phyloP scores from a whole-genome alignment of 202 grass and related monocot species.

The Schoenoplectus tabernaemontani region DNA sequence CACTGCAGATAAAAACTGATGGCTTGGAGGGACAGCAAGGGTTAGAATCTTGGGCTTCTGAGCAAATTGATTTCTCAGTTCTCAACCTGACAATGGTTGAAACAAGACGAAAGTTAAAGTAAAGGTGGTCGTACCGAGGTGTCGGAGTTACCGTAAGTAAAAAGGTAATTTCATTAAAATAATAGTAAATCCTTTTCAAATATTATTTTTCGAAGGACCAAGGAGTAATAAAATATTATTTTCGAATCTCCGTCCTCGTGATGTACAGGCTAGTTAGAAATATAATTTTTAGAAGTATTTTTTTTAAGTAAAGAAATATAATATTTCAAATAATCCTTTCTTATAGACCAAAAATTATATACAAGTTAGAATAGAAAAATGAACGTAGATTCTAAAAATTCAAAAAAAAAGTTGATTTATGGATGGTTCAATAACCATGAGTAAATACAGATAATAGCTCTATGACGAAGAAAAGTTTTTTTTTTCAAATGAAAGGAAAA shows the following conservation, averaged over 20 bases:
- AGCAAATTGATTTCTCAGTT: not conserved
- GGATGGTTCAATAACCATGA: not conserved
- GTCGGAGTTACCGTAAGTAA: conserved; percentile 19
- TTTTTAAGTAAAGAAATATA: no score
- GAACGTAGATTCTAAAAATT: not conserved
- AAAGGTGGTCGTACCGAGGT: conserved; percentile 3
- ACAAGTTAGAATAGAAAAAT: not conserved
- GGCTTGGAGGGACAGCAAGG: not conserved
- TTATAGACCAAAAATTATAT: not conserved
- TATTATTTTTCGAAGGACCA: not conserved
- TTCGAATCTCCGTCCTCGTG: not conserved
- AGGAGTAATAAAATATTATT: not conserved
- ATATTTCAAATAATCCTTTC: not conserved
- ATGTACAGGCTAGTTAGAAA: not conserved
- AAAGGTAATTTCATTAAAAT: conserved; percentile 17
- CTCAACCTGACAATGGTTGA: conserved; percentile 7
- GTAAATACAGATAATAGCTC: not conserved
- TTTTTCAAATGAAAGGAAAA: not conserved
- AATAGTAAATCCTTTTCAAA: conserved; percentile 16
- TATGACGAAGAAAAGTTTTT: not conserved
- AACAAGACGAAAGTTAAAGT: conserved; percentile 21
- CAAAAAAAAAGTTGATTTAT: not conserved
- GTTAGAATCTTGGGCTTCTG: not conserved
- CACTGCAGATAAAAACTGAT: not conserved
- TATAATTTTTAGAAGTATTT: no score